These are phyloP conservation scores for Eimeria zaria DNA, from an alignment of 169 alveolate genomes.

Conservation along the genomic window DNA sequence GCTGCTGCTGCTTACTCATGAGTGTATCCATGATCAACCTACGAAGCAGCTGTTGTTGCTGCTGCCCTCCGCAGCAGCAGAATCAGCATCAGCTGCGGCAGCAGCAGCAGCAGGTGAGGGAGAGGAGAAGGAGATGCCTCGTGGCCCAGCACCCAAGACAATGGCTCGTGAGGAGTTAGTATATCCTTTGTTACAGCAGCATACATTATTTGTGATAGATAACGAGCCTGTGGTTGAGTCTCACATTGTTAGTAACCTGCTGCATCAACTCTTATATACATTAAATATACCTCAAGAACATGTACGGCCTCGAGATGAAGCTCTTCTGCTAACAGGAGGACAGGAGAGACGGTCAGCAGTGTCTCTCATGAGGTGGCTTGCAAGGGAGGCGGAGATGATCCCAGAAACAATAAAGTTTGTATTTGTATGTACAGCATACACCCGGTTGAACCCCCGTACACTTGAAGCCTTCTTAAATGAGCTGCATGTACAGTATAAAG, in stretches of 20 bases:
- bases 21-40: not conserved
- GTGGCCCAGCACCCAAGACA: conserved; percentile 51
- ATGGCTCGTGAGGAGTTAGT: not conserved
- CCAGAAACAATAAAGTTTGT: conserved; percentile 8
- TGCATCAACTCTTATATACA: conserved; percentile 65
- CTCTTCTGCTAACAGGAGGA: not conserved
- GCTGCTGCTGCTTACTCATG: conserved; percentile 1
- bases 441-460: conserved; percentile 9
- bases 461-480: conserved; percentile 25
- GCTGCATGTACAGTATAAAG: not conserved
- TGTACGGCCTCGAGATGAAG: conserved; percentile 50
- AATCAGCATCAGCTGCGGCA: not conserved
- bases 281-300: not conserved
- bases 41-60: not conserved
- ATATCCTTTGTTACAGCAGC: conserved; percentile 31
- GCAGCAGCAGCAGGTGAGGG: not conserved
- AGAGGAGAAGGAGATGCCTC: no score
- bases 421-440: conserved; percentile 58
- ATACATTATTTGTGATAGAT: conserved; percentile 52
- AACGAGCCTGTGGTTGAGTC: conserved; percentile 70
- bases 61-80: not conserved
- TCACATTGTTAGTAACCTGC: conserved; percentile 66
- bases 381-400: conserved; percentile 28
- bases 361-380: conserved; percentile 40
- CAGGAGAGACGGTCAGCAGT: not conserved